Conservation (phyloP, 2,329 filamentous ascomycete species). For the Nemania bipapillata region DNA sequence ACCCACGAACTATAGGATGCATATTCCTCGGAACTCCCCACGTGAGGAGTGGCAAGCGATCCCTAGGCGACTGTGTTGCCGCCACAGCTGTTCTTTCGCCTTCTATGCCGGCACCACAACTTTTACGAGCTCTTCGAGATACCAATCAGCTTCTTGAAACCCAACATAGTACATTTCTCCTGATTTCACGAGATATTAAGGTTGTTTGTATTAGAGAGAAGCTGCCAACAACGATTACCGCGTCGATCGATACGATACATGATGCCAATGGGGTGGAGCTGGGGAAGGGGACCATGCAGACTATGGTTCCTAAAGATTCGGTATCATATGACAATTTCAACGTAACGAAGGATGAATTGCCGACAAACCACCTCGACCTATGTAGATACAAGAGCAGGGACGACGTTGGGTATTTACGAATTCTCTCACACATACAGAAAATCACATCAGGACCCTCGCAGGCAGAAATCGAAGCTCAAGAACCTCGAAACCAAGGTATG, state of each 20-base stretch:
- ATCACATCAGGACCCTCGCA: slow-evolving; percentile 44
- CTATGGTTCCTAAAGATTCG: slow-evolving; percentile 47
- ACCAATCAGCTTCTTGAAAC: slow-evolving; percentile 46
- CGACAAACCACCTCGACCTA: slow-evolving; percentile 45
- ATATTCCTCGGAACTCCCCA: slow-evolving; percentile 50
- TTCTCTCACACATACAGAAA: slow-evolving; percentile 45
- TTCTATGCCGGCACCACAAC: slow-evolving; percentile 39
- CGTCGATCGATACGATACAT: slow-evolving; percentile 41
- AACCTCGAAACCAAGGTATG: slow-evolving; percentile 50
- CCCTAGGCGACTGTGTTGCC: slow-evolving; percentile 47
- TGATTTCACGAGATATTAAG: slow-evolving; percentile 50
- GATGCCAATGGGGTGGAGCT: slow-evolving; percentile 44
- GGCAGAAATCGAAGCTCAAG: slow-evolving; percentile 46
- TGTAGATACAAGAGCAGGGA: slow-evolving; percentile 46
- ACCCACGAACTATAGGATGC: slow-evolving; percentile 49
- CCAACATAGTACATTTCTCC: slow-evolving; percentile 47
- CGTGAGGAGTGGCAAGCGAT: slow-evolving; percentile 45
- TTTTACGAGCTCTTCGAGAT: slow-evolving; percentile 45
- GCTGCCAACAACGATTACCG: slow-evolving; percentile 43
- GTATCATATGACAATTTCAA: slow-evolving; percentile 47
- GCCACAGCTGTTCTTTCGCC: slow-evolving; percentile 47
- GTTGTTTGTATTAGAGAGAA: slow-evolving; percentile 49
- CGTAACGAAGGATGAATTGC: slow-evolving; percentile 47
- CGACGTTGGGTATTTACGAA: slow-evolving; percentile 44
- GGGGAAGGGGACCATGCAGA: slow-evolving; percentile 44